Base-by-base conservation (phyloP, 2,329 filamentous ascomycete species). In the Sporothrix protearum region DNA sequence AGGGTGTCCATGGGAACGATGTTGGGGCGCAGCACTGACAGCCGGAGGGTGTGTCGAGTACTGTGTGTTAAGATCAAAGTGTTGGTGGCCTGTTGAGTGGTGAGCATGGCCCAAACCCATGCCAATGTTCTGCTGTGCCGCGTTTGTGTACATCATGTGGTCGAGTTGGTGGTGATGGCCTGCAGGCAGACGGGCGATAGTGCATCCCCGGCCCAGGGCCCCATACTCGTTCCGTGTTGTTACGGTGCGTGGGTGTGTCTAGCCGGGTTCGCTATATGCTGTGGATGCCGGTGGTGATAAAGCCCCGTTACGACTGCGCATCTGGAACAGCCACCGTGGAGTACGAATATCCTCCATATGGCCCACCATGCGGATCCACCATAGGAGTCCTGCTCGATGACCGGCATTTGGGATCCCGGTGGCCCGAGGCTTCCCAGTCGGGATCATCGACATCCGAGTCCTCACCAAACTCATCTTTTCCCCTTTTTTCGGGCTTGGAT, bases 401-500 rank as follows among this genome's bases (percentile, higher is more conserved):
- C 19, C 77, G 76, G 70, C 75, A 77, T 36, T 78, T 78, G 7
- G 78, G 79, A 61, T 75, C 76, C 5, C 61, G 45, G 16, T 45
- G 69, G 25, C 42, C 39, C 69, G 76, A 79, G 12, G 75, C 75
- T 19, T 79, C 78, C 80, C 83, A 84, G 57, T 84, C 81, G 64
- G 80, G 83, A 67, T 73, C 73, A 7, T 74, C 75, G 0, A 83
- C 78, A 47, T 85, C 84, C 14, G 82, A 84, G 5, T 81, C 79
- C 39, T 81, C 83, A 16, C 79, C 80, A 42, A 81, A 79, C 36
- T 82, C 80, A 59, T 81, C 80, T 4, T 77, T 76, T 4, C 71
- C 75, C 63, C 75, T 80, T 74, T 84, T 84, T 61, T 82, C 81
- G 36, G 85, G 82, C 81, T 96, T 97, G 76, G 91, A 90, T 1